Conservation (phyloP, 2,329 filamentous ascomycete species). For the Fusarium cicatricum region DNA sequence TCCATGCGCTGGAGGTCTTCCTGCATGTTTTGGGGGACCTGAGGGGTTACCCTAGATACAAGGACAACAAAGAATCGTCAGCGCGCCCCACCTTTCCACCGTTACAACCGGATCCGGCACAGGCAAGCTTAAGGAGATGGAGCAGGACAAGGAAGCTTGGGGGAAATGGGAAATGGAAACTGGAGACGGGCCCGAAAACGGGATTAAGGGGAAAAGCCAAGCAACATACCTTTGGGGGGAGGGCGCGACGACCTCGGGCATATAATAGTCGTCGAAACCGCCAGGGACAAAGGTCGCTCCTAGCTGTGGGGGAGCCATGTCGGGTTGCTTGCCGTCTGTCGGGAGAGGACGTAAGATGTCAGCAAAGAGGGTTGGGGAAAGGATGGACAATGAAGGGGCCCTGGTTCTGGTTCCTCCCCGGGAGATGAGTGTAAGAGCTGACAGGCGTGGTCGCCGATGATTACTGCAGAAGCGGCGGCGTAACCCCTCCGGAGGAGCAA, state of each 20-base stretch:
- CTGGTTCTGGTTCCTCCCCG: slow-evolving; percentile 33
- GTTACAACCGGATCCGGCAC: slow-evolving; percentile 39
- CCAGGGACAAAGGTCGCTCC: slow-evolving; percentile 68
- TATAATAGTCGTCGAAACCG: slow-evolving; percentile 66
- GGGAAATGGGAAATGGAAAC: slow-evolving; percentile 29
- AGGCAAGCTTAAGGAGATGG: slow-evolving; percentile 31
- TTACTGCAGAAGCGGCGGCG: slow-evolving; percentile 39
- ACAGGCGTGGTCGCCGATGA: slow-evolving; percentile 38
- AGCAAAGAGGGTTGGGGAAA: slow-evolving; percentile 42
- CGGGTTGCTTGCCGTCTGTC: slow-evolving; percentile 42
- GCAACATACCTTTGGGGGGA: slow-evolving; percentile 63
- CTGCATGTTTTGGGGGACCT: slow-evolving; percentile 97
- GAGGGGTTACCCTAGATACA: slow-evolving; percentile 81
- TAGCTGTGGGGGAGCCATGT: slow-evolving; percentile 47
- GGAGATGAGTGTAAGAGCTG: slow-evolving; percentile 40
- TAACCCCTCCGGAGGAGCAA: slow-evolving; percentile 37
- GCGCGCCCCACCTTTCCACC: slow-evolving; percentile 48
- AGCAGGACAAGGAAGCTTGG: slow-evolving; percentile 24
- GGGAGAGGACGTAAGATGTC: slow-evolving; percentile 43
- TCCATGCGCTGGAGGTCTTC: slow-evolving; percentile 92
- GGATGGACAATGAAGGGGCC: slow-evolving; percentile 39
- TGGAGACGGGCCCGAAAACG: slow-evolving; percentile 28
- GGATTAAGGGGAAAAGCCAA: slow-evolving; percentile 26
- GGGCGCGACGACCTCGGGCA: slow-evolving; percentile 67
- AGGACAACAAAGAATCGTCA: slow-evolving; percentile 48